Evolutionary conservation across 2,329 filamentous ascomycete genomes (phyloP).

Genomic region (Aspergillus ustus): DNA sequence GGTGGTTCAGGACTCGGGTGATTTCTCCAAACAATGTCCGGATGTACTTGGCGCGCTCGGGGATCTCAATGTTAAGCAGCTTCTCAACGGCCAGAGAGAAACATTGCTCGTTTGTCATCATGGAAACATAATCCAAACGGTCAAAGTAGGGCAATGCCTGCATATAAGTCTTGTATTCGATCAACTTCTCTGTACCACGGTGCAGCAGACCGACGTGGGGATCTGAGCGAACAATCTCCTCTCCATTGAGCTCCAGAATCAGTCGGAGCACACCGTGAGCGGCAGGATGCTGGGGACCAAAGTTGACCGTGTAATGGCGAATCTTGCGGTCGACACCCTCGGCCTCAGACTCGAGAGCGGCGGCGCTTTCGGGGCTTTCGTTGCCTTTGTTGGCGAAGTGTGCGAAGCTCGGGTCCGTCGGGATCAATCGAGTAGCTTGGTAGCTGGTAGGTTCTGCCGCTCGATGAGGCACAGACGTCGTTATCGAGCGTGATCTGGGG

Average conservation of each 20-base stretch:
- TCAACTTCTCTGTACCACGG: conserved; percentile 97
- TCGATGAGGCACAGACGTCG: conserved; percentile 59
- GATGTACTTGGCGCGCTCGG: conserved; percentile 95
- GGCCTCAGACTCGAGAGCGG: conserved; percentile 53
- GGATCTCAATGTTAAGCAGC: conserved; percentile 94
- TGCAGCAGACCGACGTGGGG: conserved; percentile 96
- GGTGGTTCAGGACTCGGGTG: conserved; percentile 90
- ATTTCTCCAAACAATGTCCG: conserved; percentile 94
- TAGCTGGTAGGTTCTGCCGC: conserved; percentile 56
- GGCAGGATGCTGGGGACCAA: conserved; percentile 96
- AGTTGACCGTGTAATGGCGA: conserved; percentile 99
- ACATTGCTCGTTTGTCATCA: conserved; percentile 99
- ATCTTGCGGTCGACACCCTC: conserved; percentile 72
- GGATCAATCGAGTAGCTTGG: conserved; percentile 59
- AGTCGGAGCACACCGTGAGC: conserved; percentile 97
- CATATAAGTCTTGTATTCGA: conserved; percentile 99
- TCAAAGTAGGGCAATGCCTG: conserved; percentile 99
- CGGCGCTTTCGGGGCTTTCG: conserved; percentile 45
- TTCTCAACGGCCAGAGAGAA: conserved; percentile 97
- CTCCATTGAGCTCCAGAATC: conserved; percentile 96
- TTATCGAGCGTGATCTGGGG: conserved; percentile 58
- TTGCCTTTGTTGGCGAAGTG: conserved; percentile 48
- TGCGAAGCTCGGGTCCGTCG: conserved; percentile 62
- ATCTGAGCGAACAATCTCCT: conserved; percentile 95
- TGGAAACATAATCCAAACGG: conserved; percentile 97